These are phyloP conservation scores for Mariannaea sp. DNA, from an alignment of 2,329 filamentous ascomycete genomes.

Conservation along the genomic window DNA sequence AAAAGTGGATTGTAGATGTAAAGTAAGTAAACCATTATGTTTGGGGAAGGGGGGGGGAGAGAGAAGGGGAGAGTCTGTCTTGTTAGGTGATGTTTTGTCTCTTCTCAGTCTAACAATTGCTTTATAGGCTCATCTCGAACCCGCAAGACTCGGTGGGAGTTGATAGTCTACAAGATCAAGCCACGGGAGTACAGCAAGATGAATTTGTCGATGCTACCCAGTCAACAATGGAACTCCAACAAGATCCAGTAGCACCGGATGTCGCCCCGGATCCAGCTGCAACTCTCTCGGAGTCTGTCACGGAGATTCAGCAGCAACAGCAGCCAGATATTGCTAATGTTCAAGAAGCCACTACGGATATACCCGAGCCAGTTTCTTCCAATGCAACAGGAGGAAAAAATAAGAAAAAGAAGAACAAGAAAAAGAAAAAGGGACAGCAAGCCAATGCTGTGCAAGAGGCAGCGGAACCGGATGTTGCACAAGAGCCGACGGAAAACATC, in stretches of 20 bases:
- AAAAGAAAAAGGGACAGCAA: background rate
- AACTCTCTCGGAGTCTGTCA: background rate
- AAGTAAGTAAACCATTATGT: slow-evolving; percentile 1
- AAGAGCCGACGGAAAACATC: background rate
- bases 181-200: too few species aligned
- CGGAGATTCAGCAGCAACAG: background rate
- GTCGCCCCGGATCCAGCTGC: background rate
- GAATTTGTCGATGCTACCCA: too few species aligned
- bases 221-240: too few species aligned
- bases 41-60: background rate
- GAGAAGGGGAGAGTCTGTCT: too few species aligned
- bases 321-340: background rate
- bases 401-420: too few species aligned
- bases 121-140: too few species aligned
- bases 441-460: background rate
- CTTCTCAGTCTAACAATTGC: too few species aligned
- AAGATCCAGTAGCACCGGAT: too few species aligned
- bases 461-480: background rate
- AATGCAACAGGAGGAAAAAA: too few species aligned
- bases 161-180: background rate
- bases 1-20: slow-evolving; percentile 3
- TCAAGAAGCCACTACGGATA: background rate
- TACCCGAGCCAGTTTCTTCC: too few species aligned
- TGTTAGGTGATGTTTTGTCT: too few species aligned
- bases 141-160: too few species aligned